Conservation (phyloP, 129 eudicot genomes). For the Saposhnikovia divaricata region DNA sequence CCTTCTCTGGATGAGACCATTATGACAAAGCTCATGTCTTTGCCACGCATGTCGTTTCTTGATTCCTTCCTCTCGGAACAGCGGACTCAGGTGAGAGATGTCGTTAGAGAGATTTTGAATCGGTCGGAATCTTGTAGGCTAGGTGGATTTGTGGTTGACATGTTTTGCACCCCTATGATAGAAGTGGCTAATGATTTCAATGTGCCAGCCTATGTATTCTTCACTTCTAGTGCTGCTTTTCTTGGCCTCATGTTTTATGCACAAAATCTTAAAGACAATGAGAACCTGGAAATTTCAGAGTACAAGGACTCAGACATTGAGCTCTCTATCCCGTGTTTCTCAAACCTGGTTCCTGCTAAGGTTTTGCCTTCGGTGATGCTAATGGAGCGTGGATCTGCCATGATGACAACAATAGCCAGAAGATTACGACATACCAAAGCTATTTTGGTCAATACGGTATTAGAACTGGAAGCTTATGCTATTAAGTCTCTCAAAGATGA, state of each 20-base stretch:
- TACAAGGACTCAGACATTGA: background rate
- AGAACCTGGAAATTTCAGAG: background rate
- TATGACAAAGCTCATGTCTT: background rate
- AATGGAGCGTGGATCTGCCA: background rate
- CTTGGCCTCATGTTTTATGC: background rate
- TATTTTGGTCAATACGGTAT: background rate
- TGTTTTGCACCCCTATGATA: background rate
- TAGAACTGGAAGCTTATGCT: background rate
- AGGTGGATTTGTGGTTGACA: background rate
- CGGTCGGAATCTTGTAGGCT: background rate
- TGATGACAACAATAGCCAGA: background rate
- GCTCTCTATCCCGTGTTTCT: background rate
- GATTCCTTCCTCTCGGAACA: background rate
- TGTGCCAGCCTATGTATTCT: background rate
- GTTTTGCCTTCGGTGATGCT: constrained; percentile 4
- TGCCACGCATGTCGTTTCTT: background rate
- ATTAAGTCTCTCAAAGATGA: background rate
- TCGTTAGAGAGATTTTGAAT: background rate
- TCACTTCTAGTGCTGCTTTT: background rate
- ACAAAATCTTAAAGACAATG: background rate
- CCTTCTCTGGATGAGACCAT: background rate
- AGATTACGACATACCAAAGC: background rate
- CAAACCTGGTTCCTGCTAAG: background rate
- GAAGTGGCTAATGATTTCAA: background rate
- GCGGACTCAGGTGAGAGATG: background rate